phyloP scores from a whole-genome alignment of 2,329 filamentous ascomycete species.

The Venturia asperata region DNA sequence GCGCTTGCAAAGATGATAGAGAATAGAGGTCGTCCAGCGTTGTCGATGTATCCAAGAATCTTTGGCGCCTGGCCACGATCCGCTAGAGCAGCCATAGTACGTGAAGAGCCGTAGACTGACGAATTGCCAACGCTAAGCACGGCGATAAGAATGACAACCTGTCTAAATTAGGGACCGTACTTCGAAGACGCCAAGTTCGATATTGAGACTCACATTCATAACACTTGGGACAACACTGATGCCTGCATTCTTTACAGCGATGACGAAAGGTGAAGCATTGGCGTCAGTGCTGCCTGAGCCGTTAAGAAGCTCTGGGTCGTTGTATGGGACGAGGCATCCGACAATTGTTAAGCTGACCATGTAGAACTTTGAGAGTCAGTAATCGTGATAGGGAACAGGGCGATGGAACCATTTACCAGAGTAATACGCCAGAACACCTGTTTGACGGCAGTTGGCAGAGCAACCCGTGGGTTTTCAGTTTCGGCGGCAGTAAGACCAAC shows the following conservation, averaged over 20 bases:
- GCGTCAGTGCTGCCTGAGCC: slow-evolving; percentile 51
- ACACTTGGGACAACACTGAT: slow-evolving; percentile 68
- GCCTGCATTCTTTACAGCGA: slow-evolving; percentile 71
- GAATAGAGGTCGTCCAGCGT: slow-evolving; percentile 46
- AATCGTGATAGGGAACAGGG: background rate
- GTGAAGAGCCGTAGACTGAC: slow-evolving; percentile 74
- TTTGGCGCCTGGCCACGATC: slow-evolving; percentile 55
- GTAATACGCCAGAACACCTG: slow-evolving; percentile 88
- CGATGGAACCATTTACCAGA: slow-evolving; percentile 34
- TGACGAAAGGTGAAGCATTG: slow-evolving; percentile 75
- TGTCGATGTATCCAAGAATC: slow-evolving; percentile 48
- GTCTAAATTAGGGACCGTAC: background rate
- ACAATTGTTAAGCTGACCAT: slow-evolving; percentile 67
- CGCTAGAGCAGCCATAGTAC: slow-evolving; percentile 76
- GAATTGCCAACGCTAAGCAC: slow-evolving; percentile 81
- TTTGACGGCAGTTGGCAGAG: slow-evolving; percentile 74
- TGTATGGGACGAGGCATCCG: slow-evolving; percentile 66
- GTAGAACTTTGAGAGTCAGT: slow-evolving; percentile 51
- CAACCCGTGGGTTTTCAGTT: slow-evolving; percentile 65
- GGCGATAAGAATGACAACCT: slow-evolving; percentile 66
- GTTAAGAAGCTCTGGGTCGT: slow-evolving; percentile 53
- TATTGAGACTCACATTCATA: slow-evolving; percentile 56
- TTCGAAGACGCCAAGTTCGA: background rate
- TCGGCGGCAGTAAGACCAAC: slow-evolving; percentile 67
- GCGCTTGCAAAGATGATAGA: slow-evolving; percentile 40